Conservation (phyloP, 768 basidiomycete genomes). For the Tricholoma terreum region DNA sequence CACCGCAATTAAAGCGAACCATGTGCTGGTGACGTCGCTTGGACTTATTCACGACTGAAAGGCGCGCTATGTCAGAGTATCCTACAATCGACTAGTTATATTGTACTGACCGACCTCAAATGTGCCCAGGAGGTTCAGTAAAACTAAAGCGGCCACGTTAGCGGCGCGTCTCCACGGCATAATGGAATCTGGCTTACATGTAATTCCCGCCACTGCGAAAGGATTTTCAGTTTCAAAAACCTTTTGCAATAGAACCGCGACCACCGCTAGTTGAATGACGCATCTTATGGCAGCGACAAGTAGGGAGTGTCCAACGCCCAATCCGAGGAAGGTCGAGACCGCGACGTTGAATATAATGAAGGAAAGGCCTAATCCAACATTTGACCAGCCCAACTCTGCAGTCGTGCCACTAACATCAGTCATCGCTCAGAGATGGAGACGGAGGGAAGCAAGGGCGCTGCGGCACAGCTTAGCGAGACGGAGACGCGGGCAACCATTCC, state of each 20-base stretch:
- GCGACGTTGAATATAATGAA: conserved; percentile 75
- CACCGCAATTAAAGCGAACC: conserved; percentile 38
- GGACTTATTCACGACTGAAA: conserved; percentile 74
- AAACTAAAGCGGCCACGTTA: conserved; percentile 33
- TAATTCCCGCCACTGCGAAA: conserved; percentile 72
- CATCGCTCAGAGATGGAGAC: background rate
- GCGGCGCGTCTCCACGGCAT: background rate
- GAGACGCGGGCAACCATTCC: no score
- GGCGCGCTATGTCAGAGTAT: background rate
- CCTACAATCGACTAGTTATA: background rate
- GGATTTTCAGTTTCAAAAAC: conserved; percentile 76
- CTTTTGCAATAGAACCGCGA: conserved; percentile 64
- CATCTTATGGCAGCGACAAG: conserved; percentile 71
- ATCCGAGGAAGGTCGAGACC: conserved; percentile 59
- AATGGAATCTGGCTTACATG: conserved; percentile 51
- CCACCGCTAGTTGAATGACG: conserved; percentile 71
- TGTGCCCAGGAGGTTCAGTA: conserved; percentile 76
- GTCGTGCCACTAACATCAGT: conserved; percentile 8
- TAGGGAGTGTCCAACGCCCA: conserved; percentile 68
- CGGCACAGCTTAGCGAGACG: no score
- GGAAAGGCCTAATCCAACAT: conserved; percentile 69
- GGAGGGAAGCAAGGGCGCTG: background rate
- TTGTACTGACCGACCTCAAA: conserved; percentile 63
- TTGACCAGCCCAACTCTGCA: conserved; percentile 55
- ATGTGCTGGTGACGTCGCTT: conserved; percentile 70